These are phyloP conservation scores for Phytophthora pini DNA, from an alignment of 352 stramenopile genomes.

Conservation along the genomic window DNA sequence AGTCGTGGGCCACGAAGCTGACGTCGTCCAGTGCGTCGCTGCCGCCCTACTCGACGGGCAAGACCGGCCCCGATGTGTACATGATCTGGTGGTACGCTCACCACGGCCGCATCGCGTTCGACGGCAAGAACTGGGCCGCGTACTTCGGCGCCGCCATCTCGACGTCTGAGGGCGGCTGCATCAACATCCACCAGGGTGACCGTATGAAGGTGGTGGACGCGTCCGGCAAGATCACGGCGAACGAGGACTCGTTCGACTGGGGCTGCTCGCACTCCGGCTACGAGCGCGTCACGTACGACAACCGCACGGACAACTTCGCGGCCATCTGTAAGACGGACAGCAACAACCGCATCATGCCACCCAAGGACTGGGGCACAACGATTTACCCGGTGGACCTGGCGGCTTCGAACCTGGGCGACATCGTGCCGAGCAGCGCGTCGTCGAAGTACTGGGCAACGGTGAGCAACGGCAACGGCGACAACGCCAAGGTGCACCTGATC, in stretches of 20 bases:
- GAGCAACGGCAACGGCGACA: constrained; percentile 44
- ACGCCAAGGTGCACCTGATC: constrained; percentile 61
- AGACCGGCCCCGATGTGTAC: constrained; percentile 53
- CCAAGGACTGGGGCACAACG: constrained; percentile 48
- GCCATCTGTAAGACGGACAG: constrained; percentile 70
- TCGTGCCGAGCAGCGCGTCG: constrained; percentile 37
- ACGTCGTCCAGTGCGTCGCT: constrained; percentile 54
- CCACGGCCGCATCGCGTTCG: constrained; percentile 60
- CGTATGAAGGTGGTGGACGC: constrained; percentile 64
- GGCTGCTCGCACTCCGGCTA: constrained; percentile 68
- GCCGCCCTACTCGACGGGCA: constrained; percentile 55
- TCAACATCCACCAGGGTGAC: constrained; percentile 74
- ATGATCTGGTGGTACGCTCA: constrained; percentile 79
- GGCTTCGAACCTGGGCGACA: constrained; percentile 57
- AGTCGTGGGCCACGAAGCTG: constrained; percentile 66
- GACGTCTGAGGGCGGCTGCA: constrained; percentile 55
- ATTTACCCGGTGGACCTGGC: constrained; percentile 63
- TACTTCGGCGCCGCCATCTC: constrained; percentile 76
- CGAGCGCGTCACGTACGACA: constrained; percentile 65
- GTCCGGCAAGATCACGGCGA: constrained; percentile 37
- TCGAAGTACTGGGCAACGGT: constrained; percentile 65
- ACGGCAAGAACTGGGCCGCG: constrained; percentile 65
- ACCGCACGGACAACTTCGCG: constrained; percentile 45
- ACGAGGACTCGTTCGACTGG: constrained; percentile 54
- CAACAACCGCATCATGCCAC: constrained; percentile 75